These are phyloP conservation scores for Colletotrichum sp. DNA, from an alignment of 2,329 filamentous ascomycete genomes.

Conservation along the genomic window DNA sequence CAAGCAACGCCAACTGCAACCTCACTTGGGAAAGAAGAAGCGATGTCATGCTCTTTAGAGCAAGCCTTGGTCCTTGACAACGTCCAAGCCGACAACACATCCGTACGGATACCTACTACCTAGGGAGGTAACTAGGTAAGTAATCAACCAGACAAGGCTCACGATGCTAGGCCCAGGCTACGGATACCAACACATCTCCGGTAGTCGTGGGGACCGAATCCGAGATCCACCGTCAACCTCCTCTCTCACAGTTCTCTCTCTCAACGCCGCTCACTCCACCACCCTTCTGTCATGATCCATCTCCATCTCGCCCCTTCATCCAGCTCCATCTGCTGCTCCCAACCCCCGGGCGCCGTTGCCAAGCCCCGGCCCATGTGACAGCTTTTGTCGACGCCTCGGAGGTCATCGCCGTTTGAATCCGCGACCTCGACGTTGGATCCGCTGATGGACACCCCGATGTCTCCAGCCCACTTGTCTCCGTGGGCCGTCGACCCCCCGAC, in stretches of 20 bases:
- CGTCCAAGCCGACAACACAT: background rate
- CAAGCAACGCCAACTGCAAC: background rate
- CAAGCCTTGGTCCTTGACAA: background rate
- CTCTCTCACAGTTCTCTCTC: background rate
- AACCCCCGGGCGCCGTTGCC: constrained; percentile 8
- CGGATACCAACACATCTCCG: background rate
- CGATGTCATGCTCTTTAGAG: background rate
- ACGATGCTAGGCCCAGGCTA: background rate
- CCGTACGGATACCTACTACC: background rate
- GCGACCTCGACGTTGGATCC: background rate
- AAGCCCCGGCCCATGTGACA: constrained; percentile 4
- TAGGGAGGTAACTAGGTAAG: background rate
- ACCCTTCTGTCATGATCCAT: background rate
- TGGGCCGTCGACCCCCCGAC: background rate
- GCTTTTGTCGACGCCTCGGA: background rate
- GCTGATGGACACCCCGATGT: background rate
- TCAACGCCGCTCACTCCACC: background rate
- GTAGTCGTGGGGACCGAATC: background rate
- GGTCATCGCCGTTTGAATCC: background rate
- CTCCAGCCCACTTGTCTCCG: constrained; percentile 1
- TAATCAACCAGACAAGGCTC: background rate
- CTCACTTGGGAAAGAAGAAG: background rate
- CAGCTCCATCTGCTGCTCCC: background rate
- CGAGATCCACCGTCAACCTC: background rate
- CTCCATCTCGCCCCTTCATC: background rate